A percentile compares a stretch with the other conserved stretches of the same genome.
Evolutionary conservation across 2,329 filamentous ascomycete species (phyloP).

Genomic region (Cercospora sesami): DNA sequence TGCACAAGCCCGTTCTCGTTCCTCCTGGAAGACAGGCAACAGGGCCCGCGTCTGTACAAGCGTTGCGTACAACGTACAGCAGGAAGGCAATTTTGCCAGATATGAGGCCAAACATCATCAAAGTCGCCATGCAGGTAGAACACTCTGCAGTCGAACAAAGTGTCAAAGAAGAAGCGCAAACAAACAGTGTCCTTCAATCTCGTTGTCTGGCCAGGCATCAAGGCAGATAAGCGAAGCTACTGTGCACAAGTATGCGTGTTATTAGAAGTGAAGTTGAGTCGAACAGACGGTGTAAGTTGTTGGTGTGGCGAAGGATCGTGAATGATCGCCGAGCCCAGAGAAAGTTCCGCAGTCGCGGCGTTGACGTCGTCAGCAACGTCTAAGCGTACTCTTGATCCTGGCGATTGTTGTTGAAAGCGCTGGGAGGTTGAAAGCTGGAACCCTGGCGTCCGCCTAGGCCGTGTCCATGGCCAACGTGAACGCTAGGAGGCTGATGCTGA

Average conservation of each 20-base stretch:
- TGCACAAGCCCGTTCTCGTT: background rate
- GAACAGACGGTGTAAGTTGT: background rate
- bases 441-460: background rate
- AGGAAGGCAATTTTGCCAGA: background rate
- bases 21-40: background rate
- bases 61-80: background rate
- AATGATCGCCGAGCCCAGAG: background rate
- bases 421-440: conserved; percentile 9
- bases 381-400: background rate
- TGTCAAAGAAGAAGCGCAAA: background rate
- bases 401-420: background rate
- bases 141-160: background rate
- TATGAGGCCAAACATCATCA: background rate
- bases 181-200: background rate
- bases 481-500: background rate
- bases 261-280: background rate
- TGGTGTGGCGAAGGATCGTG: background rate
- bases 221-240: background rate
- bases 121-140: background rate
- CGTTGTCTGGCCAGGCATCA: background rate
- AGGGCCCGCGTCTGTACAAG: background rate
- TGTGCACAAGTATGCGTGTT: background rate
- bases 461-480: background rate
- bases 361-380: background rate
- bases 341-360: background rate